A percentile compares a stretch with the other conserved stretches of the same genome.
Conservation (phyloP, 148 eudicot species). For the Nepenthes gracilis region DNA sequence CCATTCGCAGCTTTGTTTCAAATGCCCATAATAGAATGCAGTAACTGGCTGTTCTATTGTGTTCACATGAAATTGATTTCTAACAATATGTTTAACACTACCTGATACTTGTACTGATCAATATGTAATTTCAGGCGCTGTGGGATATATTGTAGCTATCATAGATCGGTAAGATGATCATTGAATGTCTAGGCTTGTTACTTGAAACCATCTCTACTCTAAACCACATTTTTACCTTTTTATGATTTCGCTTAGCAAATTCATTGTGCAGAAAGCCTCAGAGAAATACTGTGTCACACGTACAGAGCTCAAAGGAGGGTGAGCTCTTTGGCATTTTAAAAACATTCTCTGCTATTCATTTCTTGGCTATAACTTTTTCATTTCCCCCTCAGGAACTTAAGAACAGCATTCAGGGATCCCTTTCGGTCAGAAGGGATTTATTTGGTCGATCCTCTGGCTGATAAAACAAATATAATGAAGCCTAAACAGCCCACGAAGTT, state of each 20-base stretch:
- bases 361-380: background rate
- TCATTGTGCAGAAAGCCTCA: constrained; percentile 46
- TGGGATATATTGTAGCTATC: constrained; percentile 67
- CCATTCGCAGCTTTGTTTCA: too few relatives aligned
- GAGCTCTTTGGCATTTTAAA: constrained; percentile 9
- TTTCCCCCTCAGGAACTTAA: constrained; percentile 51
- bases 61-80: background rate
- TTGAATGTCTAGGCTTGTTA: background rate
- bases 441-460: constrained; percentile 49
- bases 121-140: constrained; percentile 48
- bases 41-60: background rate
- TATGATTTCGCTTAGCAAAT: background rate
- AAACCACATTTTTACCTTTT: background rate
- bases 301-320: constrained; percentile 94
- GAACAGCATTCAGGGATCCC: constrained; percentile 59
- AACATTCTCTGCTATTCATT: background rate
- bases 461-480: constrained; percentile 30
- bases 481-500: constrained; percentile 42
- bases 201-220: background rate
- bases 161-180: constrained; percentile 43
- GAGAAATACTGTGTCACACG: constrained; percentile 54
- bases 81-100: background rate
- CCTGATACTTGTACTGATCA: background rate
- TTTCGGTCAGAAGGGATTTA: constrained; percentile 60
- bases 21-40: too few relatives aligned